Evolutionary conservation across 345 rosid species (phyloP).

Genomic region (Populus pruinosa): DNA sequence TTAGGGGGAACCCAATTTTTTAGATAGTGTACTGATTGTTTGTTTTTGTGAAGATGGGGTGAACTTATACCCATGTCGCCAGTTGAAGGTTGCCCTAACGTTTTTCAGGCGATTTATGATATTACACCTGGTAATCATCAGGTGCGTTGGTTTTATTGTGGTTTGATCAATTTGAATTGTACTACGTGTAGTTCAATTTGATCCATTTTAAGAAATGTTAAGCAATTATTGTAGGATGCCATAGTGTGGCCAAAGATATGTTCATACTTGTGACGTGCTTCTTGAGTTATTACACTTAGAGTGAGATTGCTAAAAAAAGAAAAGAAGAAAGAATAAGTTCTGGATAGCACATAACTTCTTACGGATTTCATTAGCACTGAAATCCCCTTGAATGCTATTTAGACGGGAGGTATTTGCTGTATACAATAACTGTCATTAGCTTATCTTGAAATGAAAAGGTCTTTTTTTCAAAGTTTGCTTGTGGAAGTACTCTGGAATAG

Average conservation of each 20-base stretch:
- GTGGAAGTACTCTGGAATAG: neutral
- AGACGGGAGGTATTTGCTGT: neutral
- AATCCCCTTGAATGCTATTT: neutral
- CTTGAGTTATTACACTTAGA: neutral
- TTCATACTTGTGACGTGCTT: neutral
- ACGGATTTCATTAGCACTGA: neutral
- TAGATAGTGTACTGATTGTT: neutral
- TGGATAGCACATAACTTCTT: neutral
- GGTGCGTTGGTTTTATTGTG: constrained; percentile 14
- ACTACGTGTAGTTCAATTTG: neutral
- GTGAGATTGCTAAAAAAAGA: neutral
- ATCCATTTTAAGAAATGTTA: neutral
- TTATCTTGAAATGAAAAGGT: neutral
- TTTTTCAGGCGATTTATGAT: constrained; percentile 25
- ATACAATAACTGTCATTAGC: neutral
- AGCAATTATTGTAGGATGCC: neutral
- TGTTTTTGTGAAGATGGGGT: constrained; percentile 24
- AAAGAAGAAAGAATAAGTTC: neutral
- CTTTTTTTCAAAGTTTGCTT: neutral
- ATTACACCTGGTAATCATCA: constrained; percentile 27
- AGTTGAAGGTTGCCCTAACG: constrained; percentile 28
- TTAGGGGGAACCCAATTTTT: neutral
- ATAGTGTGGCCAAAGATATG: neutral
- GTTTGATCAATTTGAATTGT: neutral
- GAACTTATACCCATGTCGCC: constrained; percentile 32